Evolutionary conservation across 2,329 filamentous ascomycete genomes (phyloP).

Genomic region (Lithohypha guttulata): DNA sequence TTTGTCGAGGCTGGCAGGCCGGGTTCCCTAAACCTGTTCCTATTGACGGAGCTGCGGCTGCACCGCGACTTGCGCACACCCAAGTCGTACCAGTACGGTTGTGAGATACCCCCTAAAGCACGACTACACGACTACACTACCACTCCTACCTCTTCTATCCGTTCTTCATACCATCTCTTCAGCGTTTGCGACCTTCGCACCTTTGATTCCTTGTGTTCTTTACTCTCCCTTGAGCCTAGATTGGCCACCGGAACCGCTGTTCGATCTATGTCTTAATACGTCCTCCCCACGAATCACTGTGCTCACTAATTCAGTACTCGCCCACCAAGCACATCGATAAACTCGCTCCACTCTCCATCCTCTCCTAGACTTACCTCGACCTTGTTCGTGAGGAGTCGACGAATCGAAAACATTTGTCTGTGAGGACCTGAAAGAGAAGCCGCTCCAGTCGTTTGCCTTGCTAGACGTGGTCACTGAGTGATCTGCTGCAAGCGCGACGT

Average conservation of each 20-base stretch:
- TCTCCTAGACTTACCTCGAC: no score
- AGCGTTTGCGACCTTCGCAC: no score
- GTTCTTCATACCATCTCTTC: background rate
- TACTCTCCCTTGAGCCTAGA: constrained; percentile 9
- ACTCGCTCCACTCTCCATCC: background rate
- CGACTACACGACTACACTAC: no score
- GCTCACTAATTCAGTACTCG: constrained; percentile 1
- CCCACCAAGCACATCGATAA: background rate
- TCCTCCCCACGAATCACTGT: background rate
- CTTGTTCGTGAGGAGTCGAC: no score
- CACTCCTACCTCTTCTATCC: background rate
- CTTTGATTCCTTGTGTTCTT: constrained; percentile 5
- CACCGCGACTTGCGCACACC: no score
- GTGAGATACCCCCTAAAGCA: no score
- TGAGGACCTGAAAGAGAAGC: no score
- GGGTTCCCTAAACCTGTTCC: no score
- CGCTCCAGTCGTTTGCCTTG: background rate
- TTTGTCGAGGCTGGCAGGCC: no score
- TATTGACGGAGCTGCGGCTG: no score
- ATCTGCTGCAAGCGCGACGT: background rate
- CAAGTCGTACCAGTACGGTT: no score
- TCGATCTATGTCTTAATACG: constrained; percentile 9
- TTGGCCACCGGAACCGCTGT: constrained; percentile 2
- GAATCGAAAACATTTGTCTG: no score
- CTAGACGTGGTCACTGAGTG: constrained; percentile 4